Conservation (phyloP, 345 rosid genomes). For the Limnanthes douglasii region DNA sequence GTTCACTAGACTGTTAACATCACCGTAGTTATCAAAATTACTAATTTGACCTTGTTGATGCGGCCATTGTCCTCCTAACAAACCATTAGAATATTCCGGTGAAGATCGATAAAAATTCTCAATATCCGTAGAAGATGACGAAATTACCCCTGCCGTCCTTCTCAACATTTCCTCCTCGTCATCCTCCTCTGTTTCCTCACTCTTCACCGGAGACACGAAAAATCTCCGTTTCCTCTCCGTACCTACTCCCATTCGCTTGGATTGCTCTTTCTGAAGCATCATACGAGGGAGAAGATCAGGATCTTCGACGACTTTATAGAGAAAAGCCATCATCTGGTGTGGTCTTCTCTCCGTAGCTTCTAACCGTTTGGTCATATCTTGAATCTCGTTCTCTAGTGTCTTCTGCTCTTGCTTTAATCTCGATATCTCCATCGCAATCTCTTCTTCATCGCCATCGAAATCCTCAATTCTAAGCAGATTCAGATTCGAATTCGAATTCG, state of each 20-base stretch:
- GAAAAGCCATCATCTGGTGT: constrained; percentile 85
- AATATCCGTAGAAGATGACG: constrained; percentile 30
- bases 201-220: constrained; percentile 17
- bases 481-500: too few species aligned
- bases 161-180: too few species aligned
- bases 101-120: constrained; percentile 12
- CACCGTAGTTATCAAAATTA: too few species aligned
- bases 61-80: too few species aligned
- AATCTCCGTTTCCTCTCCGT: constrained; percentile 41
- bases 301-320: constrained; percentile 61
- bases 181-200: constrained; percentile 39
- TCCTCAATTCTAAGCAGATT: constrained; percentile 10
- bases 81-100: constrained; percentile 20
- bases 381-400: constrained; percentile 37
- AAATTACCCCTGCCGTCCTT: constrained; percentile 18
- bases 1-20: too few species aligned
- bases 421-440: constrained; percentile 46
- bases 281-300: constrained; percentile 66
- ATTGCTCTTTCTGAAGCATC: constrained; percentile 35
- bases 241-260: constrained; percentile 10
- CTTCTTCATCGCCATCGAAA: constrained; percentile 40
- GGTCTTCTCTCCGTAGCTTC: constrained; percentile 85
- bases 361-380: constrained; percentile 51
- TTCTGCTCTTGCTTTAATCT: constrained; percentile 70
- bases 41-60: too few species aligned